Conservation (phyloP, 2,329 filamentous ascomycete species). For the Microthyrium microscopicum region DNA sequence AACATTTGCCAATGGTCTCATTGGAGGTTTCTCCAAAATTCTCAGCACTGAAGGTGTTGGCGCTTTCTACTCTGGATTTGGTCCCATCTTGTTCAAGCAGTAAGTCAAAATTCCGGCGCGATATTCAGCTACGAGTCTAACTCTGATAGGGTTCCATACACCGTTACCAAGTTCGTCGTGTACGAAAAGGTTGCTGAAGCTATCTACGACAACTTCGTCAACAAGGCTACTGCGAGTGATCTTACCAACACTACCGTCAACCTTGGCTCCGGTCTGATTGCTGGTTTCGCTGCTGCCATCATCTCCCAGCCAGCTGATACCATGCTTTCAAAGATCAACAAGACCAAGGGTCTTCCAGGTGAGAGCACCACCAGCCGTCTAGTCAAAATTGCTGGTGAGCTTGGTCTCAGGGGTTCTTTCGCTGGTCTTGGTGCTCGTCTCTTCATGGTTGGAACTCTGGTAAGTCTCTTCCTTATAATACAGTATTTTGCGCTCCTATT, state of each 20-base stretch:
- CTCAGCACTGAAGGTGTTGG: constrained; percentile 64
- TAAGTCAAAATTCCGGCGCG: constrained; percentile 6
- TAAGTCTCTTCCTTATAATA: constrained; percentile 10
- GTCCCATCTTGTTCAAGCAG: constrained; percentile 36
- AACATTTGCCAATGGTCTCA: constrained; percentile 63
- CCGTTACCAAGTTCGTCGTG: constrained; percentile 89
- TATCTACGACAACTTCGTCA: constrained; percentile 43
- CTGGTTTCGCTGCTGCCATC: constrained; percentile 72
- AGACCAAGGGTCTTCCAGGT: constrained; percentile 74
- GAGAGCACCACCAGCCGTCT: constrained; percentile 67
- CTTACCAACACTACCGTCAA: constrained; percentile 64
- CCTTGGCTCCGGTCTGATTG: constrained; percentile 70
- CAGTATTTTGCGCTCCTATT: not conserved
- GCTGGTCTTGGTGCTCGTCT: constrained; percentile 66
- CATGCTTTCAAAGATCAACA: constrained; percentile 94
- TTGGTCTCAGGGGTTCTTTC: constrained; percentile 64
- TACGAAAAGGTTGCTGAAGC: constrained; percentile 75
- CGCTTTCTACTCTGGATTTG: constrained; percentile 85
- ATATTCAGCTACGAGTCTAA: constrained; percentile 10
- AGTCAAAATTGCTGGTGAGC: constrained; percentile 77
- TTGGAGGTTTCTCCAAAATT: constrained; percentile 72
- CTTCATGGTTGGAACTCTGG: constrained; percentile 35
- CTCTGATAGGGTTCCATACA: constrained; percentile 60
- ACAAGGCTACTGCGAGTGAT: constrained; percentile 54
- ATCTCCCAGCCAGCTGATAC: constrained; percentile 85